Evolutionary conservation across 495 filamentous ascomycete species (phyloP).

Genomic region (Annulohypoxylon moriforme): DNA sequence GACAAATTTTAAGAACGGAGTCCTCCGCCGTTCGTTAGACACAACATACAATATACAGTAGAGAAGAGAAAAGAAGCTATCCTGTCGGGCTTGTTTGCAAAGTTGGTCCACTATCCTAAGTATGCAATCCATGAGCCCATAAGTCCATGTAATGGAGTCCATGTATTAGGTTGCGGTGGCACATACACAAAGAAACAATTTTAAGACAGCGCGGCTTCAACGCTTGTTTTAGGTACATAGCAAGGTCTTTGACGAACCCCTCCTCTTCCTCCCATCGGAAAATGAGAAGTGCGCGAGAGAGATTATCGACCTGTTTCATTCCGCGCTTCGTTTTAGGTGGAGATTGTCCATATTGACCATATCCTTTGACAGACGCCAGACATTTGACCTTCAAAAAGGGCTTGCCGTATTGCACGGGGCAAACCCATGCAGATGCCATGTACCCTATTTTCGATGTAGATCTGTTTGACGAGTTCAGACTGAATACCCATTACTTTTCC

Average conservation of each 20-base stretch:
- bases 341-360: not conserved
- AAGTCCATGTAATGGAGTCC: not conserved
- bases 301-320: constrained; percentile 22
- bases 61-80: not conserved
- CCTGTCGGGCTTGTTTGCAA: constrained; percentile 33
- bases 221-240: constrained; percentile 18
- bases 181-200: constrained; percentile 39
- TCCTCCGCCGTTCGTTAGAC: constrained; percentile 21
- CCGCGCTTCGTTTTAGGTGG: constrained; percentile 19
- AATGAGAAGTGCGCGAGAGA: constrained; percentile 10
- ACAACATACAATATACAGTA: not conserved
- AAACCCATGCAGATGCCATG: constrained; percentile 6
- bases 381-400: constrained; percentile 3
- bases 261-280: constrained; percentile 10
- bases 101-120: constrained; percentile 24
- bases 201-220: constrained; percentile 32
- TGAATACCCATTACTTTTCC: not conserved
- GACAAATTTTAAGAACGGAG: constrained; percentile 31
- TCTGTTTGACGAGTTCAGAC: not conserved
- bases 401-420: constrained; percentile 1
- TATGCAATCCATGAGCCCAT: constrained; percentile 10
- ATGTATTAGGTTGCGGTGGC: constrained; percentile 32
- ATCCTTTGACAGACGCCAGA: constrained; percentile 3
- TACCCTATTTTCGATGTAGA: constrained; percentile 1
- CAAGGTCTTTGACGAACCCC: constrained; percentile 11